Evolutionary conservation across 2,329 filamentous ascomycete species (phyloP), one percentile per base, ranked within the genome.

Genomic region (Arthrobotrys entomopaga): DNA sequence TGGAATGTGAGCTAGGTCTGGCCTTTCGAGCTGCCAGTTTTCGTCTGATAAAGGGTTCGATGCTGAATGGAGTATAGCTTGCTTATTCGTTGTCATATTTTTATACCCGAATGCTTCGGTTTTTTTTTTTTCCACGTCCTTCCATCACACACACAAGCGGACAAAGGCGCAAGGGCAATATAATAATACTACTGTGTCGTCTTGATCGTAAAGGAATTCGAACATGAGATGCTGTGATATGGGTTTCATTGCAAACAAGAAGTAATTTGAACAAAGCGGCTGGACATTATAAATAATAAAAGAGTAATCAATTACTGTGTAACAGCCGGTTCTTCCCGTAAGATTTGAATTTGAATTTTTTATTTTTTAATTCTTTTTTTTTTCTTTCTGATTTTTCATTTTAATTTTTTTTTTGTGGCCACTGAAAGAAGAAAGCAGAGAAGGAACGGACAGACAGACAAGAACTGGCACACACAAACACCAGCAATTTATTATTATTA

Each of bases 61-160:
- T 52, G n/a, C 54, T 53, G 54, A 26, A 69, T 61, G 19, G 50
- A 59, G 65, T 43, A 38, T 59, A 16, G 56, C 42, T 42, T 24
- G 56, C 56, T n/a, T 29, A 59, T 66, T 66, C 63, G 63, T 43
- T 66, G 63, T 29, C 43, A 26, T 26, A 5, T 43, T 58, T 65
- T 16, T 22, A 57, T 34, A 16, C 20, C 16, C 46, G 26, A 46
- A 22, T 19, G 46, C 46, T 50, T 60, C n/a, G 22, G 49, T 34
- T 34, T 34, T 69, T 69, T 56, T 29, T 34, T 34, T 34, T 69
- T 69, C 65, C 24, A 69, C 42, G 48, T 22, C 56, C 56, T 69
- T 69, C 65, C 48, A 69, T 60, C 56, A 48, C 42, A 19, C 53
- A 24, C 29, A 19, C 2, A 43, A 43, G 16, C n/a, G 42, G 6